Evolutionary conservation across 495 filamentous ascomycete genomes (phyloP).

Genomic region (Aspergillus taichungensis): DNA sequence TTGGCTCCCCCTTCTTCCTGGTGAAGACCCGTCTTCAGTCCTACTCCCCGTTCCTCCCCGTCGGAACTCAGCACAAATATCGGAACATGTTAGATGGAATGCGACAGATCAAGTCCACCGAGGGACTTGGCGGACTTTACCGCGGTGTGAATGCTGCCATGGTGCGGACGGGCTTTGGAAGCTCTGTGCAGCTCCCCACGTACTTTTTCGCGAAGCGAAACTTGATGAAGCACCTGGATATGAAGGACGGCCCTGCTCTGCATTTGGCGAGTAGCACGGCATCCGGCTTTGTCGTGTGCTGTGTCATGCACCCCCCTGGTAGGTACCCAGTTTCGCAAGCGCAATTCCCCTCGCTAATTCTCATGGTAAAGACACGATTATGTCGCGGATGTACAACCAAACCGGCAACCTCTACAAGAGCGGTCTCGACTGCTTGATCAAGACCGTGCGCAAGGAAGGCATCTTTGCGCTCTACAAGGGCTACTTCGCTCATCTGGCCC

Average conservation of each 20-base stretch:
- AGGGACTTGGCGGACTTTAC: conserved; percentile 78
- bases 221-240: conserved; percentile 67
- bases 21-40: conserved; percentile 96
- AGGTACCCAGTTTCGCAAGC: conserved; percentile 10
- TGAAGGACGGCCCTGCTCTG: conserved; percentile 84
- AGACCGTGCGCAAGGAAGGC: conserved; percentile 88
- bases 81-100: conserved; percentile 77
- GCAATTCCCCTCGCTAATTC: conserved; percentile 8
- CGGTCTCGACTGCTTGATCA: conserved; percentile 82
- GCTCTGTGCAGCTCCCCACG: conserved; percentile 89
- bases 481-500: conserved; percentile 86
- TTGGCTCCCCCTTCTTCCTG: conserved; percentile 95
- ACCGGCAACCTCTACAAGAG: conserved; percentile 91
- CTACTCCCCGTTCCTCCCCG: conserved; percentile 86
- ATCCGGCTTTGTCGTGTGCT: conserved; percentile 94
- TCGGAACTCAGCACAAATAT: conserved; percentile 93
- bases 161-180: conserved; percentile 92
- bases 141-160: conserved; percentile 90
- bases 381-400: conserved; percentile 99
- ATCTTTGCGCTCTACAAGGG: conserved; percentile 95
- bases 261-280: conserved; percentile 83
- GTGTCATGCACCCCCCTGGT: conserved; percentile 97
- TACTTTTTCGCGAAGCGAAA: conserved; percentile 96
- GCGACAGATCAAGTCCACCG: conserved; percentile 61
- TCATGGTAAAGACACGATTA: conserved; percentile 73